These are phyloP conservation scores for Eucalyptus marginata DNA, from an alignment of 345 rosid species.

Conservation along the genomic window DNA sequence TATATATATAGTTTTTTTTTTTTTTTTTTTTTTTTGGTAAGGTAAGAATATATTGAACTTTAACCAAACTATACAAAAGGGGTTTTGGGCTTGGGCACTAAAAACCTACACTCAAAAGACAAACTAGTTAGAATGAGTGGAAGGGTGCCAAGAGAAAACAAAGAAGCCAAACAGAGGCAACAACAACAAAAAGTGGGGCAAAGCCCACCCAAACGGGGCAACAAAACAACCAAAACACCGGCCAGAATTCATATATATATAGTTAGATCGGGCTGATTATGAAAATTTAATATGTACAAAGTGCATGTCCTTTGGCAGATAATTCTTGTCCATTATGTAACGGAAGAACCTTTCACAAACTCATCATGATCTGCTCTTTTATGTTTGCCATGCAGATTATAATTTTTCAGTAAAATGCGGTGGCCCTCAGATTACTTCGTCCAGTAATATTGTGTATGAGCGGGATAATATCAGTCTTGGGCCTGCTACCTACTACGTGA, in stretches of 20 bases:
- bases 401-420: constrained; percentile 52
- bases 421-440: constrained; percentile 41
- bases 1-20: too few relatives aligned
- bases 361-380: background rate
- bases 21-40: too few relatives aligned
- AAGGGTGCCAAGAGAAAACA: too few relatives aligned
- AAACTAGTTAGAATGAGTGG: too few relatives aligned
- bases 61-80: too few relatives aligned
- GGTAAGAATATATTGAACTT: too few relatives aligned
- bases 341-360: background rate
- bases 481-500: constrained; percentile 43
- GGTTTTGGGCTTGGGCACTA: too few relatives aligned
- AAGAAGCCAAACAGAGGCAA: too few relatives aligned
- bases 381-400: constrained; percentile 21
- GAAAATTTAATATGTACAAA: background rate
- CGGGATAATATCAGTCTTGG: constrained; percentile 39
- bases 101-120: too few relatives aligned
- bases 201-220: too few relatives aligned
- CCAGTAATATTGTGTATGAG: constrained; percentile 22
- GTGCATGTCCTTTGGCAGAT: background rate
- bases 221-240: too few relatives aligned
- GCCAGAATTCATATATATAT: background rate
- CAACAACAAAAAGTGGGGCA: too few relatives aligned
- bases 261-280: background rate
- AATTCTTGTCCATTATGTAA: background rate